A percentile compares a stretch with the other conserved stretches of the same genome.
These are phyloP conservation scores for Didymella sp. DNA, from an alignment of 2,329 filamentous ascomycete species.

Conservation along the genomic window DNA sequence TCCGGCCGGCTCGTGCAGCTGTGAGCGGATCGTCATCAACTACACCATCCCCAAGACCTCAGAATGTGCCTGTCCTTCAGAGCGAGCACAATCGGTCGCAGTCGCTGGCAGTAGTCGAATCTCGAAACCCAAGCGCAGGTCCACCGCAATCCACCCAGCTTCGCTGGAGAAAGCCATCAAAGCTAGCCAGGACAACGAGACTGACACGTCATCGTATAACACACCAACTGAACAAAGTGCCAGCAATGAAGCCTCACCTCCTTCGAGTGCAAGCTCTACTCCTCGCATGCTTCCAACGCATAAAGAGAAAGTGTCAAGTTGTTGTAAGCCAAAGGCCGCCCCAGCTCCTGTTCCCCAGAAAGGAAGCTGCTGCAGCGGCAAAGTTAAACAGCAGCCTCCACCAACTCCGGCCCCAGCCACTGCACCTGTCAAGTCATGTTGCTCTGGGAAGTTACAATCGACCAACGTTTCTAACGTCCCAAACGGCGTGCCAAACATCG, in stretches of 20 bases:
- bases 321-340: conserved; percentile 41
- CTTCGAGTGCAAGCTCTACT: conserved; percentile 50
- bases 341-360: conserved; percentile 22
- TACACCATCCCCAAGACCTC: conserved; percentile 54
- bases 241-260: conserved; percentile 43
- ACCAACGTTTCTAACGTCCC: conserved; percentile 14
- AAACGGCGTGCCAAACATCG: conserved; percentile 18
- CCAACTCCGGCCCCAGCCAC: conserved; percentile 8
- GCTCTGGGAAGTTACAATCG: conserved; percentile 32
- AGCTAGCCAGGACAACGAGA: conserved; percentile 40
- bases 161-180: conserved; percentile 47
- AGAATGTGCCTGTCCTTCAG: conserved; percentile 49
- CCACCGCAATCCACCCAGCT: conserved; percentile 36
- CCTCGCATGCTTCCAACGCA: conserved; percentile 41
- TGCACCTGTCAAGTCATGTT: conserved; percentile 42
- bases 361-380: conserved; percentile 43
- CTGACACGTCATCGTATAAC: conserved; percentile 42
- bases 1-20: conserved; percentile 67
- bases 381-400: conserved; percentile 25
- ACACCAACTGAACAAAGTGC: conserved; percentile 45
- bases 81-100: conserved; percentile 33
- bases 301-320: conserved; percentile 38
- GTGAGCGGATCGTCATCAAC: conserved; percentile 65
- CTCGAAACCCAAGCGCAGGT: conserved; percentile 44
- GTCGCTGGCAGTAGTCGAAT: conserved; percentile 39